phyloP scores from a whole-genome alignment of 768 basidiomycete species.

The Suillus cothurnatus region DNA sequence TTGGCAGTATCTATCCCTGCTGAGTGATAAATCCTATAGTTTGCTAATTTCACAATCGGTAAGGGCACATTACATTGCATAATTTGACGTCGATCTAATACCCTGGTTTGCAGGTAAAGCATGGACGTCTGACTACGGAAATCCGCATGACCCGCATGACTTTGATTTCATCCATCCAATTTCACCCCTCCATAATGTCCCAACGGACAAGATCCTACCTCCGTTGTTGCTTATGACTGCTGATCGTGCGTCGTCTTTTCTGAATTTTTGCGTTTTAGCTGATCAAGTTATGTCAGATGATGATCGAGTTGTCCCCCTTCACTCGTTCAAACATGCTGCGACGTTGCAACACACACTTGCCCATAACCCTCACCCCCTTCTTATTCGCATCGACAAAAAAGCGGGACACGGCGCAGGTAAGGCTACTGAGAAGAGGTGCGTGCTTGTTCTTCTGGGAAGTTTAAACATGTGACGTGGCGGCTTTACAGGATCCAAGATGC shows the following conservation, averaged over 20 bases:
- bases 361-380: slow-evolving; percentile 69
- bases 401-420: slow-evolving; percentile 83
- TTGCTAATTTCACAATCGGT: slow-evolving; percentile 79
- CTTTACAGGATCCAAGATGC: slow-evolving; percentile 67
- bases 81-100: slow-evolving; percentile 9
- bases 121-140: slow-evolving; percentile 81
- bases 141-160: slow-evolving; percentile 71
- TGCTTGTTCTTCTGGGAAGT: slow-evolving; percentile 2
- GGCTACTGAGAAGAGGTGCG: slow-evolving; percentile 67
- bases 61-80: slow-evolving; percentile 13
- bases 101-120: slow-evolving; percentile 51
- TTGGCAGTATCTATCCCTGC: neutral
- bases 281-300: slow-evolving; percentile 53
- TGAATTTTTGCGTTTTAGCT: neutral
- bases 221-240: slow-evolving; percentile 80
- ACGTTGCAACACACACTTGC: slow-evolving; percentile 69
- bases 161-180: slow-evolving; percentile 85
- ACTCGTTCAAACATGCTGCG: slow-evolving; percentile 83
- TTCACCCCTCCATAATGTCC: slow-evolving; percentile 83
- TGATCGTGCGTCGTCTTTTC: slow-evolving; percentile 57
- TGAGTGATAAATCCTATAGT: slow-evolving; percentile 39
- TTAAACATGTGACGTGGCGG: neutral
- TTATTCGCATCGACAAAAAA: slow-evolving; percentile 79
- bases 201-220: slow-evolving; percentile 59
- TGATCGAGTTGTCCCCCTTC: slow-evolving; percentile 84